These are phyloP conservation scores for Mesotaenium endlicherianum DNA, from an alignment of 139 green algal species.

Conservation along the genomic window DNA sequence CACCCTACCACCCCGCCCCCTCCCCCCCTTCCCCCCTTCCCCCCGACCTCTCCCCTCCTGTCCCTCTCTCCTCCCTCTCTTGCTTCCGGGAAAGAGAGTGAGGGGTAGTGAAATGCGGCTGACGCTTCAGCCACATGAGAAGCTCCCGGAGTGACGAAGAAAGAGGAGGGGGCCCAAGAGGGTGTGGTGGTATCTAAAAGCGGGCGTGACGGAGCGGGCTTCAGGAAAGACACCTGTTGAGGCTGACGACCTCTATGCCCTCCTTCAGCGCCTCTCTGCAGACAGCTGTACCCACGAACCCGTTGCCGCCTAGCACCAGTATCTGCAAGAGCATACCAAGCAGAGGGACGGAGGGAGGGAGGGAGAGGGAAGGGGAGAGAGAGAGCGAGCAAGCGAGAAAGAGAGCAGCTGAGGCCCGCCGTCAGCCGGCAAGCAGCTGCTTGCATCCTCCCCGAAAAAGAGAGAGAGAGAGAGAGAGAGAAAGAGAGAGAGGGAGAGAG, in stretches of 20 bases:
- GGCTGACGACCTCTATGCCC: conserved; percentile 43
- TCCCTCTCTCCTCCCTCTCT: too few species aligned
- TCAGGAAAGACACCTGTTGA: conserved; percentile 43
- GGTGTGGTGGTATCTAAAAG: too few species aligned
- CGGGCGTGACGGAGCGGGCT: too few species aligned
- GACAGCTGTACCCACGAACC: conserved; percentile 38
- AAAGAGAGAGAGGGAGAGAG: not conserved
- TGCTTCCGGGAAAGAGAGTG: too few species aligned
- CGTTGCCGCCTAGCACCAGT: conserved; percentile 35
- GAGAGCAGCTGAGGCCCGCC: not conserved
- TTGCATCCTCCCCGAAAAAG: not conserved
- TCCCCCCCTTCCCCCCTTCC: too few species aligned
- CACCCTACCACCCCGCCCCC: too few species aligned
- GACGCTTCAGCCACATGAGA: too few species aligned
- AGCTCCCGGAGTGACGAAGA: too few species aligned
- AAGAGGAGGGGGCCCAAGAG: too few species aligned
- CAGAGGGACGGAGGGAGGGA: not conserved
- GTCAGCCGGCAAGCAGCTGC: not conserved
- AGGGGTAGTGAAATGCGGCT: too few species aligned
- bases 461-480: not conserved
- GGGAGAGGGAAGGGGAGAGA: not conserved
- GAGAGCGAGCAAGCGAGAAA: not conserved
- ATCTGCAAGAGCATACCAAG: not conserved
- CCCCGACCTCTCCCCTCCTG: not conserved
- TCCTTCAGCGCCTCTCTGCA: conserved; percentile 2